phyloP scores from a whole-genome alignment of 2,329 filamentous ascomycete species.

The Metarhizium guizhouense region DNA sequence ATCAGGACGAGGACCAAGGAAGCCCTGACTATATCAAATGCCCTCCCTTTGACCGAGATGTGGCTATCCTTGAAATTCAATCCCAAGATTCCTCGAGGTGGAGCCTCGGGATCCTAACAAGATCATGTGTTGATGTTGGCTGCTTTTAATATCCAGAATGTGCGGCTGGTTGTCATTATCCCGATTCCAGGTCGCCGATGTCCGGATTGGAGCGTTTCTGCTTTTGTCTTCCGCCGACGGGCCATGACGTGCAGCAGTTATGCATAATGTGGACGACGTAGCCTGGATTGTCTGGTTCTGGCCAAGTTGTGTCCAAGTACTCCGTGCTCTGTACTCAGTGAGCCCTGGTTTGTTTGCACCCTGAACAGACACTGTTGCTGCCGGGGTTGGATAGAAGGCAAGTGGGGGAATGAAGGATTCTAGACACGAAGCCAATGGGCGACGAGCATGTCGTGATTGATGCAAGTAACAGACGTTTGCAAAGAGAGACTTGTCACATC shows the following conservation, averaged over 20 bases:
- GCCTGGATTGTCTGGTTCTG: no score
- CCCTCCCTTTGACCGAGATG: neutral
- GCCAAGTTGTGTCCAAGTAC: no score
- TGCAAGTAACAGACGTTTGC: neutral
- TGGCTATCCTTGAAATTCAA: neutral
- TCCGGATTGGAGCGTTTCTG: neutral
- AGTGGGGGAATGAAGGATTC: neutral
- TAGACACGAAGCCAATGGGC: neutral
- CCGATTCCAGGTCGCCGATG: neutral
- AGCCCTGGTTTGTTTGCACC: no score
- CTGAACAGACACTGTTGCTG: neutral
- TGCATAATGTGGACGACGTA: neutral
- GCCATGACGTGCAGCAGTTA: neutral
- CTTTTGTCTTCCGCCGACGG: neutral
- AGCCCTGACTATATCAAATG: neutral
- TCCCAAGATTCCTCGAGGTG: no score
- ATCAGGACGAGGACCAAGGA: neutral
- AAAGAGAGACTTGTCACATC: neutral
- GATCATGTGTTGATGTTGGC: no score
- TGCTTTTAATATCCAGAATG: no score
- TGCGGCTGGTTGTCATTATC: neutral
- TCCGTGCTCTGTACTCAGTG: no score
- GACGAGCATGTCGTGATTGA: neutral
- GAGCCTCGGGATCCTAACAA: no score
- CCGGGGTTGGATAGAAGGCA: neutral